Evolutionary conservation across 345 rosid species (phyloP).

Genomic region (Camelina hispida): DNA sequence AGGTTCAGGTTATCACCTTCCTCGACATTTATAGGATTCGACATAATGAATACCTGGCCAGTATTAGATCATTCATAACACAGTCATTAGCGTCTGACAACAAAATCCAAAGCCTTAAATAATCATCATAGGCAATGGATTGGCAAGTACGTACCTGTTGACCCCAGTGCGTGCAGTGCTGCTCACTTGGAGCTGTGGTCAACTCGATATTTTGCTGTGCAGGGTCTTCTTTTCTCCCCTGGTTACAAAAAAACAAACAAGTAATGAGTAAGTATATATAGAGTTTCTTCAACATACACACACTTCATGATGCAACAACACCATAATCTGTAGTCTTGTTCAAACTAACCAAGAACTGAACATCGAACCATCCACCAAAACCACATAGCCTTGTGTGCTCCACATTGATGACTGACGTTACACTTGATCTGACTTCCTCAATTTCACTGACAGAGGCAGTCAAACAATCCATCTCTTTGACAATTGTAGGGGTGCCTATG

Average conservation of each 20-base stretch:
- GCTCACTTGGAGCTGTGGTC: slow-evolving; percentile 85
- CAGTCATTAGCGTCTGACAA: neutral
- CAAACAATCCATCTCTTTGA: slow-evolving; percentile 89
- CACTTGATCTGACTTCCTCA: slow-evolving; percentile 64
- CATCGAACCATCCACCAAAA: slow-evolving; percentile 97
- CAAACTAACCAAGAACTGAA: slow-evolving; percentile 84
- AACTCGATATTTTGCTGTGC: slow-evolving; percentile 76
- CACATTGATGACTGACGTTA: slow-evolving; percentile 55
- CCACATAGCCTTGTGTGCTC: slow-evolving; percentile 67
- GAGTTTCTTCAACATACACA: slow-evolving; percentile 11
- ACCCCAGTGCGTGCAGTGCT: slow-evolving; percentile 94
- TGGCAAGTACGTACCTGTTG: slow-evolving; percentile 69
- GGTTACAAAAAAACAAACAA: slow-evolving; percentile 24
- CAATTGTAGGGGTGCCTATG: slow-evolving; percentile 70
- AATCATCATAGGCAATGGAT: neutral
- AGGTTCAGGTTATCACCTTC: slow-evolving; percentile 66
- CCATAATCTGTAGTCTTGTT: slow-evolving; percentile 7
- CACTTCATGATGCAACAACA: slow-evolving; percentile 23
- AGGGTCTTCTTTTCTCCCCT: slow-evolving; percentile 85
- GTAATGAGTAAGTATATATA: neutral
- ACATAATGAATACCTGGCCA: slow-evolving; percentile 78
- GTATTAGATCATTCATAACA: slow-evolving; percentile 1
- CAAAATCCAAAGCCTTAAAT: neutral
- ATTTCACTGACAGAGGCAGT: slow-evolving; percentile 79
- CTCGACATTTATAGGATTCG: slow-evolving; percentile 52